Evolutionary conservation across 1,284 basidiomycete species (phyloP).

Genomic region (Apiotrichum porosum): DNA sequence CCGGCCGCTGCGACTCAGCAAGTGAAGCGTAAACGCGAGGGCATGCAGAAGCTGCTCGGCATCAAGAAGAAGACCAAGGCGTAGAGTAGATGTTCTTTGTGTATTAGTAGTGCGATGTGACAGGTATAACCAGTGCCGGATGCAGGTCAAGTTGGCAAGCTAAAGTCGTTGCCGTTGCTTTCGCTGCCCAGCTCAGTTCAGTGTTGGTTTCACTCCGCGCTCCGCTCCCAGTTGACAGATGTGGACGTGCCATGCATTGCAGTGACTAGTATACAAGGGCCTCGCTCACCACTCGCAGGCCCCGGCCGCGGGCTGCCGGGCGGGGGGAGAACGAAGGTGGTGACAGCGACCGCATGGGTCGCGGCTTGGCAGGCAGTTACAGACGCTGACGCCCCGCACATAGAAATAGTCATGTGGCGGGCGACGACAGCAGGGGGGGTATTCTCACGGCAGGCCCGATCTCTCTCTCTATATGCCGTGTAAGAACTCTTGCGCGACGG

Average conservation of each 20-base stretch:
- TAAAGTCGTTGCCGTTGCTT: too few species aligned
- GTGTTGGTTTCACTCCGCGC: too few species aligned
- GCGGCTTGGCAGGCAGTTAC: constrained; percentile 5
- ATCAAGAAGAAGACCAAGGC: constrained; percentile 56
- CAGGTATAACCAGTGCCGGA: too few species aligned
- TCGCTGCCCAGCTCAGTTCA: too few species aligned
- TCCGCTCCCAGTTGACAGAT: too few species aligned
- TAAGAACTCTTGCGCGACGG: not conserved
- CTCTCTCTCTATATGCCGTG: not conserved
- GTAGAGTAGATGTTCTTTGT: too few species aligned
- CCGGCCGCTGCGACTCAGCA: constrained; percentile 26
- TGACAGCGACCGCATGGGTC: not conserved
- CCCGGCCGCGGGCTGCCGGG: not conserved
- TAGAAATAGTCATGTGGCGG: too few species aligned
- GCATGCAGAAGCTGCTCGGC: constrained; percentile 50
- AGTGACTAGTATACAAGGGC: constrained; percentile 25
- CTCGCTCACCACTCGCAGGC: constrained; percentile 3
- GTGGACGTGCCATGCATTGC: constrained; percentile 26
- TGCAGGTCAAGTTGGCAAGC: too few species aligned
- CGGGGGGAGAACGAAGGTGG: not conserved
- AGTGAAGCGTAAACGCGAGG: constrained; percentile 58
- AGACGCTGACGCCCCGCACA: too few species aligned
- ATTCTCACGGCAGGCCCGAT: not conserved
- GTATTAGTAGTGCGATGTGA: too few species aligned
- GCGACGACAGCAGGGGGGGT: too few species aligned